phyloP scores from a whole-genome alignment of 2,329 filamentous ascomycete genomes.

The Aspergillus niger region DNA sequence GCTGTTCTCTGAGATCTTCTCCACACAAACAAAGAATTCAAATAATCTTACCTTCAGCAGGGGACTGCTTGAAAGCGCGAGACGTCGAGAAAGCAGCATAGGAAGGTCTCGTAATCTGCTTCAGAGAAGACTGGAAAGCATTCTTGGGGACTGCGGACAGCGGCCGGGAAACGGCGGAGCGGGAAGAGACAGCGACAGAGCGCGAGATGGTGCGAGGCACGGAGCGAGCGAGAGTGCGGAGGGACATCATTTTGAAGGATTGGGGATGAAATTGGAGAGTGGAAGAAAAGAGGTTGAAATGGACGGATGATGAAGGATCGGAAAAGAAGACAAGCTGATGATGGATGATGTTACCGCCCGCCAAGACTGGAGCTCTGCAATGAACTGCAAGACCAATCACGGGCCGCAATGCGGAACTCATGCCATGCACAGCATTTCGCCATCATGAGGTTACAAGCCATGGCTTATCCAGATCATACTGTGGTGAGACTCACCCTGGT shows the following conservation, averaged over 20 bases:
- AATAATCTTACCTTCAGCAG: constrained; percentile 48
- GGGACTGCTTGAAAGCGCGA: constrained; percentile 43
- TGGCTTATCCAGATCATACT: neutral
- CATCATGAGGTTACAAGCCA: neutral
- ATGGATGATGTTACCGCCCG: constrained; percentile 34
- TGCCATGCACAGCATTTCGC: neutral
- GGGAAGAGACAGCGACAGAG: constrained; percentile 53
- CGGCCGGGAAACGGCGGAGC: constrained; percentile 49
- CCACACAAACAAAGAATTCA: neutral
- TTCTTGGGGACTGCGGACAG: constrained; percentile 53
- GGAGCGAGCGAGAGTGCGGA: constrained; percentile 66
- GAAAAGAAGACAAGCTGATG: constrained; percentile 26
- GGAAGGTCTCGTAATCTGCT: constrained; percentile 44
- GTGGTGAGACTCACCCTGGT: too few species aligned
- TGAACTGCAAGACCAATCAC: constrained; percentile 2
- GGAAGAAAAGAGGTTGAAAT: constrained; percentile 12
- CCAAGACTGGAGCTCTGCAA: constrained; percentile 27
- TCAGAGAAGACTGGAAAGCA: constrained; percentile 52
- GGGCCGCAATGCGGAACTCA: neutral
- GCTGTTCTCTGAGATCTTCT: neutral
- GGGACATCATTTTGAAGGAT: constrained; percentile 62
- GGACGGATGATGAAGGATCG: constrained; percentile 19
- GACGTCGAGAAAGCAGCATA: constrained; percentile 53
- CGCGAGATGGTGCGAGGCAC: constrained; percentile 66
- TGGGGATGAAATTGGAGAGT: constrained; percentile 21